Base-by-base conservation (phyloP, 768 basidiomycete species). In the Suillus hirtellus region DNA sequence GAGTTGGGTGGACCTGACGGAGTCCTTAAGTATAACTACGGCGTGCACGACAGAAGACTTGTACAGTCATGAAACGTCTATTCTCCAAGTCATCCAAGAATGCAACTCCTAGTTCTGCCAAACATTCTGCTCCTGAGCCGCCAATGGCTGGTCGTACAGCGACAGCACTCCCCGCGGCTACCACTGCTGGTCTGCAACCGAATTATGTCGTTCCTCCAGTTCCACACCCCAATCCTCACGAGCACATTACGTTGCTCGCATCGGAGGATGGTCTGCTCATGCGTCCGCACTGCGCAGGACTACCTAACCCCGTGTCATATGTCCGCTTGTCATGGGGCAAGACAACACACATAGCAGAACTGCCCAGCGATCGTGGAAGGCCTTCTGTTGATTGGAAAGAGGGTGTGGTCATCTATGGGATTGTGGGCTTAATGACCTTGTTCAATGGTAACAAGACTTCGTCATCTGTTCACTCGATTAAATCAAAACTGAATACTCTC, bases 141-240 rank as follows among this genome's bases (percentile, higher is more conserved):
- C 24, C 60, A 27, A 50, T 27, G 40, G 24, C 19, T 34, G 21
- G 50, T 14, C 46, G 34, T 9, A 38, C 37, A 15, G 8, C 31
- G 31, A 31, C 46, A 58, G 56, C 17, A 19, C 56, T 11, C 43
- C 65, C 65, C 49, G 65, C 63, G 35, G 56, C 59, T 31, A 31
- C 31, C 64, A 65, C 64, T 56, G 53, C 66, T 27, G 66, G 65
- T 31, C 76, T 90, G n/a, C 86, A 85, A 59, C 89, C 88, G 2
- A 88, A 83, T 74, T 81, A 85, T 64, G 73, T 83, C 63, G 77
- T 90, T 21, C 88, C 91, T 10, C 82, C 91, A 3, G 75, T 89
- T 15, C 88, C 88, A n/a, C 89, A 92, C 71, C 90, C 90, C 34
- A 84, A 82, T 67, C 89, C 92, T 8, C 78, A 92, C 70, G 85